Conservation (phyloP, 179 eudicot species). For the Beta macrorhiza region DNA sequence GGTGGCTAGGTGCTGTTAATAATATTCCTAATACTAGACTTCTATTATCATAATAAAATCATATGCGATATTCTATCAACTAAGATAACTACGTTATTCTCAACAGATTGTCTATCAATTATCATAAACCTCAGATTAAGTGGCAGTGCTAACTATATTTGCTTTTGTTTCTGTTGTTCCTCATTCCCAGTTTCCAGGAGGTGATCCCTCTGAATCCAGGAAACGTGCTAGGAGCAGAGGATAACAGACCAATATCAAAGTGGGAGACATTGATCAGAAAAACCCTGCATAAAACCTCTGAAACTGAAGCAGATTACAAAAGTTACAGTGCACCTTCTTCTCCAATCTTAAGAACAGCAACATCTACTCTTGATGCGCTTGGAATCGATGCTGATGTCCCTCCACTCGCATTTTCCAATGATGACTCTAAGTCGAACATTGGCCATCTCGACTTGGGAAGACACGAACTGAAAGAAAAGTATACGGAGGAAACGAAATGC, state of each 20-base stretch:
- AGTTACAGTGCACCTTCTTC: conserved; percentile 82
- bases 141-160: conserved; percentile 3
- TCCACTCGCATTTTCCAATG: conserved; percentile 24
- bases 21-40: too few species aligned
- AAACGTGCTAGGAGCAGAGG: conserved; percentile 93
- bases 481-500: conserved; percentile 39
- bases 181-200: conserved; percentile 72
- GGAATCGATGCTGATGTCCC: conserved; percentile 39
- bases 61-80: too few species aligned
- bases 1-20: too few species aligned
- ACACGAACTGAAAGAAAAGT: conserved; percentile 29
- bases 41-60: too few species aligned
- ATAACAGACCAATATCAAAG: conserved; percentile 70
- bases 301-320: conserved; percentile 49
- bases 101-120: too few species aligned
- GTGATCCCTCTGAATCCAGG: conserved; percentile 92
- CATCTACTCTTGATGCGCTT: conserved; percentile 58
- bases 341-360: conserved; percentile 58
- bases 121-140: not conserved
- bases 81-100: too few species aligned
- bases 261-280: conserved; percentile 81
- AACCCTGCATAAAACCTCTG: conserved; percentile 57
- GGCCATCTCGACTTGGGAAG: conserved; percentile 22
- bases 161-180: not conserved
- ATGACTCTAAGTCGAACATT: conserved; percentile 26